A percentile compares a stretch with the other conserved stretches of the same genome.
phyloP scores from a whole-genome alignment of 2,329 filamentous ascomycete genomes.

The Passalora sequoiae region DNA sequence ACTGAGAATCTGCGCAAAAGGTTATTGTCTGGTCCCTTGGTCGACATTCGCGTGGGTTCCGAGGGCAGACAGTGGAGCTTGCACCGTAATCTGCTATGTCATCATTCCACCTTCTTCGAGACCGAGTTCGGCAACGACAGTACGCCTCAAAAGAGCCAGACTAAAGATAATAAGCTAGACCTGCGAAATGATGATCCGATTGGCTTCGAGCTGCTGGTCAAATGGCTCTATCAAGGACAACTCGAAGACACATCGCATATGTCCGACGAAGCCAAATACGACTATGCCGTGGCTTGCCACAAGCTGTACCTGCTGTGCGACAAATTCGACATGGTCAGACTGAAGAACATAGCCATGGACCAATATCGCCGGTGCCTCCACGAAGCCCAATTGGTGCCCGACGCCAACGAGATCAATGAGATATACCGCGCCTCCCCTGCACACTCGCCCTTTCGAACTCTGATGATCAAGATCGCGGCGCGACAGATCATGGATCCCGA shows the following conservation, averaged over 20 bases:
- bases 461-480: constrained; percentile 52
- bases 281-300: constrained; percentile 51
- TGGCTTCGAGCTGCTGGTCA: constrained; percentile 52
- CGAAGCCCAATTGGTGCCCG: constrained; percentile 49
- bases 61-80: constrained; percentile 47
- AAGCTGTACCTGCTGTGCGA: constrained; percentile 51
- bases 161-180: constrained; percentile 40
- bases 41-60: constrained; percentile 49
- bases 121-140: constrained; percentile 33
- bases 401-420: constrained; percentile 51
- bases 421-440: constrained; percentile 46
- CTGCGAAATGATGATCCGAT: constrained; percentile 47
- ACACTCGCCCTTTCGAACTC: constrained; percentile 45
- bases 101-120: constrained; percentile 48
- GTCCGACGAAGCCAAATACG: constrained; percentile 47
- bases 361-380: constrained; percentile 49
- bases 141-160: constrained; percentile 34
- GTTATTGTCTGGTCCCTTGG: constrained; percentile 49
- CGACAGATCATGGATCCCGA: constrained; percentile 55
- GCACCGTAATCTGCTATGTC: constrained; percentile 49
- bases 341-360: constrained; percentile 53
- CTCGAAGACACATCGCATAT: constrained; percentile 47
- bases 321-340: constrained; percentile 46
- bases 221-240: constrained; percentile 53
- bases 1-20: constrained; percentile 47